Conservation (phyloP, 2,329 filamentous ascomycete genomes). For the Elsinoe ampelina region DNA sequence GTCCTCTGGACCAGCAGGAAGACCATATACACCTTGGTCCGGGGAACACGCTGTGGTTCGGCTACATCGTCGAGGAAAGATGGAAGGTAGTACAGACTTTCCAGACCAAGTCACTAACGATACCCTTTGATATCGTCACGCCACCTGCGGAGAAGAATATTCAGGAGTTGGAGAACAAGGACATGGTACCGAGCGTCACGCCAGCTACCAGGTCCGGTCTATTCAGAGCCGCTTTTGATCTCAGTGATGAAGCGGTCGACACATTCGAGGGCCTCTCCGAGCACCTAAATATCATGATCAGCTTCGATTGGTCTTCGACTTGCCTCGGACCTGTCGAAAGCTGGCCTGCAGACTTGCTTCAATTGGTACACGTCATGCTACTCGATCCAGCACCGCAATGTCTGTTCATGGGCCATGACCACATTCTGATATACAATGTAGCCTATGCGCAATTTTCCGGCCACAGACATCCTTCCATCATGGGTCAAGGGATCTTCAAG, state of each 20-base stretch:
- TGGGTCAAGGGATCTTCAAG: constrained; percentile 2
- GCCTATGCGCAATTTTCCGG: constrained; percentile 13
- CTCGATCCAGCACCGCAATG: constrained; percentile 16
- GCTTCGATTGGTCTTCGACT: constrained; percentile 15
- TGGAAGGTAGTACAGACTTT: constrained; percentile 2
- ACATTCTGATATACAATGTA: constrained; percentile 15
- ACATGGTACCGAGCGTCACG: background rate
- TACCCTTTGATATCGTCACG: constrained; percentile 9
- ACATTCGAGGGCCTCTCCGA: background rate
- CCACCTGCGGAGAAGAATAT: background rate
- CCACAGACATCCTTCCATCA: constrained; percentile 12
- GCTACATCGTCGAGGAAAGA: background rate
- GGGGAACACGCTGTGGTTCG: background rate
- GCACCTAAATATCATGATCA: constrained; percentile 3
- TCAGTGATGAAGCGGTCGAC: background rate
- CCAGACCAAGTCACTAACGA: background rate
- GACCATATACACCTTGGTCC: constrained; percentile 4
- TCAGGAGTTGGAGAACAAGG: background rate
- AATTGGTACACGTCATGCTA: constrained; percentile 15
- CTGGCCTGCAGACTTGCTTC: constrained; percentile 16
- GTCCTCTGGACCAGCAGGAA: background rate
- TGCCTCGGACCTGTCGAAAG: constrained; percentile 11
- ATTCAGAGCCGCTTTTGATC: background rate
- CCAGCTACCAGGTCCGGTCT: background rate
- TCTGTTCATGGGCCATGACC: constrained; percentile 14